Evolutionary conservation across 495 filamentous ascomycete species (phyloP).

Genomic region (Bathelium albidoporum): DNA sequence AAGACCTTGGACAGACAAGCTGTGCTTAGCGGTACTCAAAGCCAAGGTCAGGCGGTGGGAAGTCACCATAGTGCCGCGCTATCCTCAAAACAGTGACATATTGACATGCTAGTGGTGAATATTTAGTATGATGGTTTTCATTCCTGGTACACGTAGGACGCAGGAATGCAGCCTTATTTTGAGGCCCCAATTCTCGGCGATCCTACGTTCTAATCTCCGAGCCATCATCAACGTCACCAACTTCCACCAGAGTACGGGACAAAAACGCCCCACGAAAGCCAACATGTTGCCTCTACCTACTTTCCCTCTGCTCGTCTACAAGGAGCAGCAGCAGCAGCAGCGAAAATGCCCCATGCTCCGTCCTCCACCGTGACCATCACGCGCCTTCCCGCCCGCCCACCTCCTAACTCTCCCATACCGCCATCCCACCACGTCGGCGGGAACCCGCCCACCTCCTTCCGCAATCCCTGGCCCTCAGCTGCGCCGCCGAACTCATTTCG

Average conservation of each 20-base stretch:
- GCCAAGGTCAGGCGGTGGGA: too few species aligned
- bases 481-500: conserved; percentile 21
- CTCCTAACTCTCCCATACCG: conserved; percentile 1
- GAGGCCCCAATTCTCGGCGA: conserved; percentile 7
- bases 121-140: too few species aligned
- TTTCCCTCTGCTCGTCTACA: not conserved
- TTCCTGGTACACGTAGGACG: too few species aligned
- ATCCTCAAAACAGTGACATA: too few species aligned
- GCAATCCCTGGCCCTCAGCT: conserved; percentile 47
- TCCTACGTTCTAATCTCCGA: conserved; percentile 1
- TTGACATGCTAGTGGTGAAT: too few species aligned
- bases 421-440: conserved; percentile 23
- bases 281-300: not conserved
- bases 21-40: too few species aligned
- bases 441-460: conserved; percentile 33
- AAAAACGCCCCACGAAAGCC: not conserved
- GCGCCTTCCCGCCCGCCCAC: conserved; percentile 10
- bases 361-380: conserved; percentile 15
- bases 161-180: too few species aligned
- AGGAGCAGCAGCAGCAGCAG: not conserved
- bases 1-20: too few species aligned
- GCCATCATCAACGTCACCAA: conserved; percentile 1
- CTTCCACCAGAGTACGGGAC: not conserved
- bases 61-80: too few species aligned
- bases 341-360: not conserved